These are phyloP conservation scores for Huiozyma naganishii DNA, from an alignment of 805 yeast genomes.

Conservation along the genomic window DNA sequence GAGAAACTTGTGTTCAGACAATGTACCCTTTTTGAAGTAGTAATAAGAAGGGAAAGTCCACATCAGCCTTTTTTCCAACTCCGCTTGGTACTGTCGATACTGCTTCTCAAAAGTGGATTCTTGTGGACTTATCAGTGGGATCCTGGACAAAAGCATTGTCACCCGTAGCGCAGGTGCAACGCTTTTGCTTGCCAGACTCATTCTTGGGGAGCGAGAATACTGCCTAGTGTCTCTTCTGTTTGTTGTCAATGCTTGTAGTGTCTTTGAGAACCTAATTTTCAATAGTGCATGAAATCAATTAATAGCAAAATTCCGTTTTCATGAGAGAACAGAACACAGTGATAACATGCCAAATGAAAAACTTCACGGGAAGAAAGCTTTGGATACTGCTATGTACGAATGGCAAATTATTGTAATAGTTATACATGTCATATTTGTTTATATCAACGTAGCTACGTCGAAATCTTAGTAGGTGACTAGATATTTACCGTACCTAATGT, in stretches of 20 bases:
- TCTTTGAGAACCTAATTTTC: background rate
- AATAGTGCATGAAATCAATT: background rate
- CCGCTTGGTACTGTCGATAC: conserved; percentile 75
- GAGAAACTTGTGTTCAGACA: conserved; percentile 71
- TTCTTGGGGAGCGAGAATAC: background rate
- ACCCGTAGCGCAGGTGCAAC: conserved; percentile 24
- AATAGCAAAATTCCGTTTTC: background rate
- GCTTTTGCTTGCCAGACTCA: conserved; percentile 3
- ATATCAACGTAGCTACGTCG: too few relatives aligned
- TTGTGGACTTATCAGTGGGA: conserved; percentile 77
- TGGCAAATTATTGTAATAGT: too few relatives aligned
- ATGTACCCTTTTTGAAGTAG: conserved; percentile 81
- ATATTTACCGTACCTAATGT: too few relatives aligned
- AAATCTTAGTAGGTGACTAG: too few relatives aligned
- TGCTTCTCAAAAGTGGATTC: conserved; percentile 58
- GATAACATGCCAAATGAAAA: too few relatives aligned
- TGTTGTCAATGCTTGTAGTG: too few relatives aligned
- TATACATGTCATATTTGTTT: too few relatives aligned
- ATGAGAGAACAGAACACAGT: too few relatives aligned
- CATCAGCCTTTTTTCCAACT: conserved; percentile 81
- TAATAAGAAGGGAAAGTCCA: conserved; percentile 95
- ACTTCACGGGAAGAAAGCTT: too few relatives aligned
- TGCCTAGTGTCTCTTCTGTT: background rate
- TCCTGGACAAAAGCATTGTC: conserved; percentile 62
- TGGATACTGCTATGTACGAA: too few relatives aligned